Conservation (phyloP, 2,329 filamentous ascomycete species). For the Colletotrichum filicis region DNA sequence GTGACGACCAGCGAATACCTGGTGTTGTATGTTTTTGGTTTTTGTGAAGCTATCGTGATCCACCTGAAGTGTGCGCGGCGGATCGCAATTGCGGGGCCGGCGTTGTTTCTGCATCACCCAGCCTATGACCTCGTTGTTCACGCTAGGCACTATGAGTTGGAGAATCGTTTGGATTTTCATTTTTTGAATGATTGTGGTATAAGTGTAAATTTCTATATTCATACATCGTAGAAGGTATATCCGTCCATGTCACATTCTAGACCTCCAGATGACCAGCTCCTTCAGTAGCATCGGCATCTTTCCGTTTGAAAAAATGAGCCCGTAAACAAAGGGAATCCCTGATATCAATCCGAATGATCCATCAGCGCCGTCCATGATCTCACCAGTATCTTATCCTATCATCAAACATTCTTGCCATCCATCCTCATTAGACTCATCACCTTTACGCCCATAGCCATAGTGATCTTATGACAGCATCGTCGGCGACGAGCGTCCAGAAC, state of each 20-base stretch:
- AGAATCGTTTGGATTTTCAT: not conserved
- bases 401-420: not conserved
- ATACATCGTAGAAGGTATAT: slow-evolving; percentile 35
- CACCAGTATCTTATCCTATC: not conserved
- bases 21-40: slow-evolving; percentile 8
- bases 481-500: slow-evolving; percentile 29
- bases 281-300: slow-evolving; percentile 3
- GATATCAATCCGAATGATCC: slow-evolving; percentile 6
- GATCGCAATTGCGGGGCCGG: too few relatives aligned
- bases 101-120: not conserved
- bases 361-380: not conserved
- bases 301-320: not conserved
- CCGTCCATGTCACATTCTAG: slow-evolving; percentile 30
- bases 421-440: not conserved
- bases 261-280: not conserved
- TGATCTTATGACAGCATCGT: slow-evolving; percentile 7
- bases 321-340: slow-evolving; percentile 13
- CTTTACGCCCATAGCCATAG: too few relatives aligned
- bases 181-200: slow-evolving; percentile 1
- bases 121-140: too few relatives aligned
- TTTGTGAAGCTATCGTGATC: not conserved
- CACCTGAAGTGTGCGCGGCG: not conserved
- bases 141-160: too few relatives aligned
- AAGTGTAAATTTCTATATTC: slow-evolving; percentile 28
- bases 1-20: slow-evolving; percentile 13